Percentiles rank a stretch among this genome's conserved stretches.
These are phyloP conservation scores for Pseudogymnoascus sp. DNA, from an alignment of 2,329 filamentous ascomycete genomes.

Conservation along the genomic window DNA sequence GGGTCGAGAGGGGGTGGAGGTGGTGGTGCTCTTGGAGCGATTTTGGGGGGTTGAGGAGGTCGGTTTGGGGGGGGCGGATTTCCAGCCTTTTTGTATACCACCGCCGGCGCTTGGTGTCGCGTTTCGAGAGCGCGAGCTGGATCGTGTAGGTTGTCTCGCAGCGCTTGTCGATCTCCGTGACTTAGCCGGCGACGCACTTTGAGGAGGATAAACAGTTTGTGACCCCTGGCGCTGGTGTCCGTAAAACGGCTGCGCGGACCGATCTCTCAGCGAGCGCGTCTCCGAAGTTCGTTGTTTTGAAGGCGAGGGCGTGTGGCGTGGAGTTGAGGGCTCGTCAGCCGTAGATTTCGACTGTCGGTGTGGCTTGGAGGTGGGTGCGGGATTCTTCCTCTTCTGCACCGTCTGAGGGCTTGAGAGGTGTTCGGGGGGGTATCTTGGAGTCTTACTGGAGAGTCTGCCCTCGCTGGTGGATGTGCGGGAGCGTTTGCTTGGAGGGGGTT, in stretches of 20 bases:
- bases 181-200: neutral
- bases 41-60: neutral
- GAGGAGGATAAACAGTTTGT: neutral
- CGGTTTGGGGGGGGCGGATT: neutral
- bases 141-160: neutral
- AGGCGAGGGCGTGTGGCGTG: neutral
- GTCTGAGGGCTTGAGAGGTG: neutral
- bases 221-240: neutral
- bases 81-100: neutral
- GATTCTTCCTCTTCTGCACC: neutral
- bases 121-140: neutral
- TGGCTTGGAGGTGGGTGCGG: neutral
- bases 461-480: neutral
- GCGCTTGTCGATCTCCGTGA: neutral
- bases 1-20: neutral
- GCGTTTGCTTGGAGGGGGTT: neutral
- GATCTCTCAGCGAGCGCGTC: neutral
- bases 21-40: neutral
- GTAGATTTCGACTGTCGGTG: neutral
- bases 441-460: neutral
- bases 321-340: neutral
- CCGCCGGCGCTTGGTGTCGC: neutral
- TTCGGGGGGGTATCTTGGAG: neutral
- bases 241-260: neutral
- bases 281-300: neutral